Percentiles rank a stretch among this genome's conserved stretches.
Evolutionary conservation across 2,329 filamentous ascomycete genomes (phyloP).

Genomic region (Claviceps sp.): DNA sequence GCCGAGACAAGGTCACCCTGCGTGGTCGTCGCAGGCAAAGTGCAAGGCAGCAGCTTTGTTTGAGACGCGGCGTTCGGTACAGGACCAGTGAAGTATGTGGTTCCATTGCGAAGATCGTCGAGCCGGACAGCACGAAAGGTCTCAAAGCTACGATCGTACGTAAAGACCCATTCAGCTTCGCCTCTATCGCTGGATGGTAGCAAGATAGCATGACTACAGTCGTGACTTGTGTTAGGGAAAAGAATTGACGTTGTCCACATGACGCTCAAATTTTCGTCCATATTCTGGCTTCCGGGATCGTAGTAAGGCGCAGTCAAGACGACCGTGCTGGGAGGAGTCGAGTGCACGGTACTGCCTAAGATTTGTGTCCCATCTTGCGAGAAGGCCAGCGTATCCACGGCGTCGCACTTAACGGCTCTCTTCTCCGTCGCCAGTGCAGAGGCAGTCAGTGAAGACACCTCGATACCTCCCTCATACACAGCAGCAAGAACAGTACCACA

Average conservation of each 20-base stretch:
- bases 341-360: constrained; percentile 58
- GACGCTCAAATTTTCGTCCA: constrained; percentile 56
- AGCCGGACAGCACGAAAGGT: constrained; percentile 66
- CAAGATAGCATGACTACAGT: constrained; percentile 65
- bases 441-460: constrained; percentile 63
- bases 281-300: constrained; percentile 52
- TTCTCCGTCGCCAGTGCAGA: constrained; percentile 52
- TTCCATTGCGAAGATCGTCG: constrained; percentile 61
- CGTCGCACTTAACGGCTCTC: constrained; percentile 65
- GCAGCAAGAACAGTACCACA: constrained; percentile 72
- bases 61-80: constrained; percentile 36
- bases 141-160: constrained; percentile 64
- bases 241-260: constrained; percentile 80
- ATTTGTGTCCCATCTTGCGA: constrained; percentile 68
- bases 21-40: constrained; percentile 54
- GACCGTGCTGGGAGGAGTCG: constrained; percentile 54
- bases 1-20: constrained; percentile 60
- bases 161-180: constrained; percentile 64
- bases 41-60: constrained; percentile 52
- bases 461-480: constrained; percentile 78
- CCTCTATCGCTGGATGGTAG: constrained; percentile 46
- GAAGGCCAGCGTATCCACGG: constrained; percentile 61
- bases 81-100: constrained; percentile 68
- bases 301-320: constrained; percentile 71
- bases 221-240: constrained; percentile 67